phyloP scores from a whole-genome alignment of 2,329 filamentous ascomycete species.

The Xenoacremonium recifei region DNA sequence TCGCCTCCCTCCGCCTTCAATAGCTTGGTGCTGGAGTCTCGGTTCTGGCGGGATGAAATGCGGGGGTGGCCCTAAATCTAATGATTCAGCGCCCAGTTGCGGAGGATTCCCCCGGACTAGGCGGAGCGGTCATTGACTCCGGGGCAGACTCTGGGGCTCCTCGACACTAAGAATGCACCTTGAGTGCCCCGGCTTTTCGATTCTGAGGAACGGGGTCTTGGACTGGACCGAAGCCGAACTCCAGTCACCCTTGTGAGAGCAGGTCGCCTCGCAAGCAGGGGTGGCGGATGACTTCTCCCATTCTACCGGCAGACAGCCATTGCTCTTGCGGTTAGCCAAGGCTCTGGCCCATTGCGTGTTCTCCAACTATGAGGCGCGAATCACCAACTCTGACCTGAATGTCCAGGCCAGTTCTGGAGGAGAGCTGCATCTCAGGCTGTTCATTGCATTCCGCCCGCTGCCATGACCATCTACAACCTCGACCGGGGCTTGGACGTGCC shows the following conservation, averaged over 20 bases:
- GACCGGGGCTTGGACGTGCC: conserved; percentile 32
- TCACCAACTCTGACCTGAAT: background rate
- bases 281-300: conserved; percentile 13
- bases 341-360: background rate
- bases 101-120: conserved; percentile 2
- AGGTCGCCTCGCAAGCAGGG: background rate
- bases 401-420: too few relatives aligned
- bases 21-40: background rate
- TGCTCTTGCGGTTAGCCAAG: background rate
- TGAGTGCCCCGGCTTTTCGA: too few relatives aligned
- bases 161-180: too few relatives aligned
- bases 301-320: conserved; percentile 5
- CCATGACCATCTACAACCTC: conserved; percentile 34
- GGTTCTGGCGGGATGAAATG: background rate
- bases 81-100: conserved; percentile 9
- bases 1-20: conserved; percentile 1
- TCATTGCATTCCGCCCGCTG: too few relatives aligned
- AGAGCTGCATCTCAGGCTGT: too few relatives aligned
- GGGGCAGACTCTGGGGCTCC: background rate
- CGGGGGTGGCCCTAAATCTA: conserved; percentile 5
- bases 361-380: background rate
- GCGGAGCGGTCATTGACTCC: background rate
- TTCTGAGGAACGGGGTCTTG: background rate
- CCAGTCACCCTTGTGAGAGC: background rate
- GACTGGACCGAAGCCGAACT: background rate